These are phyloP conservation scores for Ganoderma meredithae DNA, from an alignment of 1,284 basidiomycete species.

Conservation along the genomic window DNA sequence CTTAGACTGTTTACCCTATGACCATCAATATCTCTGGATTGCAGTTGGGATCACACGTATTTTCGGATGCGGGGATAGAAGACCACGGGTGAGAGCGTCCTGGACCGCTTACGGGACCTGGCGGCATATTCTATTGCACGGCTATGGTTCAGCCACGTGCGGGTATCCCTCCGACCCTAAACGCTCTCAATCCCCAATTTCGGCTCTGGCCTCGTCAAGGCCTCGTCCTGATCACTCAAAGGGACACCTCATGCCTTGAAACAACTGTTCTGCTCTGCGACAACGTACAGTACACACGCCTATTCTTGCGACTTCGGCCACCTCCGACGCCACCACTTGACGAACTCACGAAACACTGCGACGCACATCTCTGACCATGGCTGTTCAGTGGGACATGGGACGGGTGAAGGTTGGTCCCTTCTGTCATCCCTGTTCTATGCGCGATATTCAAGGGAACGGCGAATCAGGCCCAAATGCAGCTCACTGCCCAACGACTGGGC, in stretches of 20 bases:
- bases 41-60: background rate
- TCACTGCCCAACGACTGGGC: constrained; percentile 68
- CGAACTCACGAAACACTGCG: constrained; percentile 9
- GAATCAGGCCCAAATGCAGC: constrained; percentile 64
- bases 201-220: constrained; percentile 4
- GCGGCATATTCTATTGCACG: background rate
- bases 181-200: constrained; percentile 7
- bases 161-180: background rate
- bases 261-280: background rate
- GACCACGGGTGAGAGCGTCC: background rate
- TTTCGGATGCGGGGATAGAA: background rate
- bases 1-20: background rate
- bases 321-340: background rate
- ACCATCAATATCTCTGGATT: background rate
- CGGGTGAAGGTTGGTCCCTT: constrained; percentile 53
- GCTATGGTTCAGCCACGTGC: constrained; percentile 14
- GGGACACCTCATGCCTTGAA: constrained; percentile 15
- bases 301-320: constrained; percentile 1
- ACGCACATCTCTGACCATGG: constrained; percentile 20
- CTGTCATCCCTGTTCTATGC: background rate
- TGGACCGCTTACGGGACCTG: background rate
- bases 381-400: constrained; percentile 49
- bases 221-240: background rate
- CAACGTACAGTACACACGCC: background rate
- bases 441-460: constrained; percentile 5